Evolutionary conservation across 2,329 filamentous ascomycete species (phyloP).

Genomic region (Diaporthe sp.): DNA sequence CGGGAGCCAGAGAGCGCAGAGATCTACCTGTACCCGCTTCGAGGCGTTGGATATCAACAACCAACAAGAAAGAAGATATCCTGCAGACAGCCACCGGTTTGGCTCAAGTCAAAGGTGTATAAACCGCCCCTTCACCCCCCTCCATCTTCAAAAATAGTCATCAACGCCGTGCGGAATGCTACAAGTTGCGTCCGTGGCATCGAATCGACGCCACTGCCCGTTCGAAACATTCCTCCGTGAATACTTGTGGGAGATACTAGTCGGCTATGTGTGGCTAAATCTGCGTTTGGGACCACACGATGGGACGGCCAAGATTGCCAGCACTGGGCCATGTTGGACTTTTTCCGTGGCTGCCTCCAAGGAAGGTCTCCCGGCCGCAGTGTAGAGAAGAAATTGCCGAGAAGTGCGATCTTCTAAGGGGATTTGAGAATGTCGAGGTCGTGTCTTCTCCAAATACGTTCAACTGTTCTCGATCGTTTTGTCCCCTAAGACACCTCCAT

Average conservation of each 20-base stretch:
- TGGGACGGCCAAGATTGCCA: background rate
- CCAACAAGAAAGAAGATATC: background rate
- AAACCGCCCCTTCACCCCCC: background rate
- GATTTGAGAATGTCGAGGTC: background rate
- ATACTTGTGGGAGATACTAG: background rate
- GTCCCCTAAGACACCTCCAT: background rate
- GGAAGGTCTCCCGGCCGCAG: background rate
- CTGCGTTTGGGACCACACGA: background rate
- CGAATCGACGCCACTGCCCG: background rate
- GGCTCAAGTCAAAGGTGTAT: background rate
- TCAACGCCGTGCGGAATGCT: constrained; percentile 12
- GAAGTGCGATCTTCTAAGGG: background rate
- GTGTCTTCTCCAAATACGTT: background rate
- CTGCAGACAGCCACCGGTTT: background rate
- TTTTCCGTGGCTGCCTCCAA: background rate
- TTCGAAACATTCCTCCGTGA: background rate
- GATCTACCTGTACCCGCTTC: background rate
- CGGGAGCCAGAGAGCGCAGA: no score
- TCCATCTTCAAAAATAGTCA: background rate
- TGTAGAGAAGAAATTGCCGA: no score
- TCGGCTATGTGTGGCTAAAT: background rate
- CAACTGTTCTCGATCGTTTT: background rate
- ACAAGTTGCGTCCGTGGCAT: background rate
- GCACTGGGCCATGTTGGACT: background rate
- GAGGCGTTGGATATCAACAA: background rate